A percentile compares a stretch with the other conserved stretches of the same genome.
phyloP scores from a whole-genome alignment of 78 protist species.

The Diacronema lutheri region DNA sequence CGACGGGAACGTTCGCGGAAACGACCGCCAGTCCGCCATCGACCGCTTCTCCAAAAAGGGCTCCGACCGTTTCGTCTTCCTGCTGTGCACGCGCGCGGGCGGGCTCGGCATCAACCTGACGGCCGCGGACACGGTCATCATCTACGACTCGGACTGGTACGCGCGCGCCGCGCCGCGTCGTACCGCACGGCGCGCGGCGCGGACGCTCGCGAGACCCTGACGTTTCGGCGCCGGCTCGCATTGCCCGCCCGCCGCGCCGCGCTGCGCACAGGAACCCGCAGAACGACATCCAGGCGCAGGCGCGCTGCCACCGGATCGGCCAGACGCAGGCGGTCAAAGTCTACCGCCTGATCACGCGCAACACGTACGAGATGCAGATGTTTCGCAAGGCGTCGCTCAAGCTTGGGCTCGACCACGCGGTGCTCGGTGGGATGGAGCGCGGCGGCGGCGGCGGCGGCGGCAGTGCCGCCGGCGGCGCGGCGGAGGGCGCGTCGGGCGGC shows the following conservation, averaged over 20 bases:
- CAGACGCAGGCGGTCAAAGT: constrained; percentile 44
- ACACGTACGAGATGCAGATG: constrained; percentile 51
- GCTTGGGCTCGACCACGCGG: constrained; percentile 58
- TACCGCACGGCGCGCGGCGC: not conserved
- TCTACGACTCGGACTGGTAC: constrained; percentile 98
- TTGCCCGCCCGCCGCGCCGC: too few species aligned
- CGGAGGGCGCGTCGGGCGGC: not conserved
- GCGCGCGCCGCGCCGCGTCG: too few species aligned
- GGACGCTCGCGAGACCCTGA: not conserved
- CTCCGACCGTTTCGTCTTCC: constrained; percentile 70
- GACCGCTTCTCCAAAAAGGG: constrained; percentile 8
- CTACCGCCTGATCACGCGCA: constrained; percentile 49
- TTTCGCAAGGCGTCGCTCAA: constrained; percentile 46
- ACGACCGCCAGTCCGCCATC: constrained; percentile 28
- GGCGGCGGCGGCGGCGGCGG: not conserved
- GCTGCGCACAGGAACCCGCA: constrained; percentile 70
- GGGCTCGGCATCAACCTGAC: constrained; percentile 65
- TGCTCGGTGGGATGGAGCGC: constrained; percentile 13
- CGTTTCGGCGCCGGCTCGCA: constrained; percentile 78
- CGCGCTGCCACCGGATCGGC: constrained; percentile 57
- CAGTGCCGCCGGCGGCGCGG: not conserved
- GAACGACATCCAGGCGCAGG: constrained; percentile 27
- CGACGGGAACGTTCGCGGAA: constrained; percentile 76
- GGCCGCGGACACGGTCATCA: constrained; percentile 94
- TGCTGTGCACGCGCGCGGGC: constrained; percentile 93